Evolutionary conservation across 495 filamentous ascomycete genomes (phyloP).

Genomic region (Staphylotrichum tortipilum): DNA sequence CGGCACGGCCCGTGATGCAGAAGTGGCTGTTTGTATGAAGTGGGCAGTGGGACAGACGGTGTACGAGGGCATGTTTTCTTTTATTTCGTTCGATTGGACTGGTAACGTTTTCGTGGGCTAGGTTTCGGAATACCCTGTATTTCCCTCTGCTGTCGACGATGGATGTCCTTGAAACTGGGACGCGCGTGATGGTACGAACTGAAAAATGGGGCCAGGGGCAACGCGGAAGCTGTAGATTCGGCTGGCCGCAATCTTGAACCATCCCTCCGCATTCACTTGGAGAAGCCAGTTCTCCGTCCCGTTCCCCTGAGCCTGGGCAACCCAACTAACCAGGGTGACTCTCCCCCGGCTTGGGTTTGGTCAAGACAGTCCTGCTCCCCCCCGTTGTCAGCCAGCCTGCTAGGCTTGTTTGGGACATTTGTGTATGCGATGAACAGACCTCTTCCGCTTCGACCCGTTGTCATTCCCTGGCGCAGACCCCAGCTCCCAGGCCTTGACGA

Average conservation of each 20-base stretch:
- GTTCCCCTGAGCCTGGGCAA: neutral
- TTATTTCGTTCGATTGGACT: neutral
- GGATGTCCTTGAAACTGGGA: too few relatives aligned
- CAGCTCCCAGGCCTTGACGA: conserved; percentile 75
- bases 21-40: conserved; percentile 10
- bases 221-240: too few relatives aligned
- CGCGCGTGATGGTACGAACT: too few relatives aligned
- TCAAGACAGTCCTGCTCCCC: neutral
- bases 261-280: too few relatives aligned
- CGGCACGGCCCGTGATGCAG: neutral
- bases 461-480: conserved; percentile 8
- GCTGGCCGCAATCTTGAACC: too few relatives aligned
- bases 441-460: conserved; percentile 32
- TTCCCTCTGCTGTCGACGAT: neutral
- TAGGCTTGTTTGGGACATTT: neutral
- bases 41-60: neutral
- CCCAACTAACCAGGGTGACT: neutral
- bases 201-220: too few relatives aligned
- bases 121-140: neutral
- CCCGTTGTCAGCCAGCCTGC: neutral
- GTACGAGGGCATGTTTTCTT: neutral
- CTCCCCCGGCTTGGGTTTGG: neutral
- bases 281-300: too few relatives aligned
- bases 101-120: neutral
- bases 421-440: neutral